Conservation (phyloP, 331 rosid genomes). For the Malus hybrid region DNA sequence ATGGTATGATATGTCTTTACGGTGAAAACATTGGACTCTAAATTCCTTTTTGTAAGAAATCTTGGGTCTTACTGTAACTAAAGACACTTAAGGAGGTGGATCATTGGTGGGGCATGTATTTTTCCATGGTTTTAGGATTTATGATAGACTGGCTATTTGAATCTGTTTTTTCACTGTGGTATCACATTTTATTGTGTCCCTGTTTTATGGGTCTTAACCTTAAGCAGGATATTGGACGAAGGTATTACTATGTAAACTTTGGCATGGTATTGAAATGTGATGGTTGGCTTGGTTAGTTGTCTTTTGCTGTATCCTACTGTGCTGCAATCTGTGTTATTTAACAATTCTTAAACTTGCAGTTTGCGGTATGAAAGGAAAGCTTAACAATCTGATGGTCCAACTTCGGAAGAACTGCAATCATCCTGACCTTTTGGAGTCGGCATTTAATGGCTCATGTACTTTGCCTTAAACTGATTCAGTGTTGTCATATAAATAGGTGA, state of each 20-base stretch:
- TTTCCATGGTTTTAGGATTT: background rate
- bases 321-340: background rate
- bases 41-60: background rate
- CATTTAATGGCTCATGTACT: constrained; percentile 54
- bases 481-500: constrained; percentile 1
- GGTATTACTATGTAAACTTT: background rate
- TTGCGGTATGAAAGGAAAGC: constrained; percentile 8
- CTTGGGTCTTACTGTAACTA: background rate
- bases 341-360: constrained; percentile 35
- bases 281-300: background rate
- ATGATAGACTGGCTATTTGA: background rate
- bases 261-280: background rate
- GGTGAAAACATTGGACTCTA: background rate
- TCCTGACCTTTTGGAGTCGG: constrained; percentile 78
- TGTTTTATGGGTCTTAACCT: background rate
- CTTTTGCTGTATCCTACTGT: background rate
- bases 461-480: background rate
- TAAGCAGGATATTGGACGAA: background rate
- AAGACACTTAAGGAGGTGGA: background rate
- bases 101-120: background rate
- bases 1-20: constrained; percentile 26
- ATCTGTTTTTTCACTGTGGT: background rate
- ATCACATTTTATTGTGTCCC: background rate
- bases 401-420: constrained; percentile 96
- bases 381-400: constrained; percentile 70